Percentiles rank a stretch among this genome's conserved stretches.
Conservation (phyloP, 805 yeast species). For the Candida coleopterorum region DNA sequence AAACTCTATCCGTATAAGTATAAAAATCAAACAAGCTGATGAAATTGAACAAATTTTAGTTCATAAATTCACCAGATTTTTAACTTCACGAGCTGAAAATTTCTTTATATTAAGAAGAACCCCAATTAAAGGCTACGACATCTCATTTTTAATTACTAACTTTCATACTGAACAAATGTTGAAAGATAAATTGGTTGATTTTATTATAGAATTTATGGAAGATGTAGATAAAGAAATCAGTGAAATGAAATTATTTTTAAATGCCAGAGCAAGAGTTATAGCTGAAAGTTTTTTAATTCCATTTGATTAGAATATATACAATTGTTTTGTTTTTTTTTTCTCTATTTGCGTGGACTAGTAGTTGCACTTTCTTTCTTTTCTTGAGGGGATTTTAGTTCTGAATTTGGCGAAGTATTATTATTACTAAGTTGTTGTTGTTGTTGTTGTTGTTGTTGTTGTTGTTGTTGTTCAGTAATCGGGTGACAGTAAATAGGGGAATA, state of each 20-base stretch:
- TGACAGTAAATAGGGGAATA: constrained; percentile 9
- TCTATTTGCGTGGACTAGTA: not conserved
- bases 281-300: constrained; percentile 95
- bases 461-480: too few relatives aligned
- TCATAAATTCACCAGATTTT: constrained; percentile 88
- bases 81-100: constrained; percentile 93
- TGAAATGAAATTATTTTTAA: constrained; percentile 94
- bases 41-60: constrained; percentile 94
- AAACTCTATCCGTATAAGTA: constrained; percentile 85
- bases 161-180: constrained; percentile 94
- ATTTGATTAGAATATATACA: constrained; percentile 50
- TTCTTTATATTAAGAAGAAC: constrained; percentile 87
- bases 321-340: too few relatives aligned
- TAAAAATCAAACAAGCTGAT: constrained; percentile 94
- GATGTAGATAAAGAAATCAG: constrained; percentile 98
- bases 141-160: constrained; percentile 88
- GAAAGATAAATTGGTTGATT: constrained; percentile 92
- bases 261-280: constrained; percentile 95
- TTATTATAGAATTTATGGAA: constrained; percentile 97
- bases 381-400: not conserved
- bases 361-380: not conserved
- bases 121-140: constrained; percentile 88
- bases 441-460: constrained; percentile 21
- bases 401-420: not conserved
- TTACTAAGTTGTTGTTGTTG: not conserved